Evolutionary conservation across 2,329 filamentous ascomycete species (phyloP).

Genomic region (Clonostachys chloroleuca): DNA sequence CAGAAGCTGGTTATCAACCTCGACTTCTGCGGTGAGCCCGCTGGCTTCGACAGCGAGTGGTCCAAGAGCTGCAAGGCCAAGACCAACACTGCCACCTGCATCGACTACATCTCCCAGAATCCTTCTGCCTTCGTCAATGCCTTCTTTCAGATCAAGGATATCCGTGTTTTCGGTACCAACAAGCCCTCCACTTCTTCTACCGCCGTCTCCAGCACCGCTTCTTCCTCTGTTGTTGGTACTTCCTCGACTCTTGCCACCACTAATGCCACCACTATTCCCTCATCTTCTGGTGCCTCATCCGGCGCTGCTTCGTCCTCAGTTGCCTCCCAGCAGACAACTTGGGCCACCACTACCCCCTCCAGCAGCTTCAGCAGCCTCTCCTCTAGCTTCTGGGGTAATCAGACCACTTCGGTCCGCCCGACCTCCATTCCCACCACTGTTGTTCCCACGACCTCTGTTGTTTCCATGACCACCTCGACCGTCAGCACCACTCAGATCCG

Average conservation of each 20-base stretch:
- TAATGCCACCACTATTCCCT: too few species aligned
- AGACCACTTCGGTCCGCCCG: conserved; percentile 38
- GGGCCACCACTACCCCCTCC: background rate
- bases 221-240: too few species aligned
- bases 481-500: conserved; percentile 8
- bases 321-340: background rate
- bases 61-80: conserved; percentile 12
- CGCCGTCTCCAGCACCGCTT: too few species aligned
- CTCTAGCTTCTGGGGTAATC: conserved; percentile 24
- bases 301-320: too few species aligned
- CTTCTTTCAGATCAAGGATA: conserved; percentile 40
- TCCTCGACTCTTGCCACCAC: too few species aligned
- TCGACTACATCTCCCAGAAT: conserved; percentile 27
- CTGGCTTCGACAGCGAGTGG: conserved; percentile 30
- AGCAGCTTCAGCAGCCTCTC: background rate
- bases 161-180: conserved; percentile 9
- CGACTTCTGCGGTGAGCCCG: conserved; percentile 70
- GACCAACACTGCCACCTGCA: conserved; percentile 20
- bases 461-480: background rate
- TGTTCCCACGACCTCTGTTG: background rate
- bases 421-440: conserved; percentile 17
- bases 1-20: conserved; percentile 74
- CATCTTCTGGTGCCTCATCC: too few species aligned
- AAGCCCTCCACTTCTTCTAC: too few species aligned
- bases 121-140: conserved; percentile 27